phyloP scores from a whole-genome alignment of 768 basidiomycete genomes.

The Russula olivacea region DNA sequence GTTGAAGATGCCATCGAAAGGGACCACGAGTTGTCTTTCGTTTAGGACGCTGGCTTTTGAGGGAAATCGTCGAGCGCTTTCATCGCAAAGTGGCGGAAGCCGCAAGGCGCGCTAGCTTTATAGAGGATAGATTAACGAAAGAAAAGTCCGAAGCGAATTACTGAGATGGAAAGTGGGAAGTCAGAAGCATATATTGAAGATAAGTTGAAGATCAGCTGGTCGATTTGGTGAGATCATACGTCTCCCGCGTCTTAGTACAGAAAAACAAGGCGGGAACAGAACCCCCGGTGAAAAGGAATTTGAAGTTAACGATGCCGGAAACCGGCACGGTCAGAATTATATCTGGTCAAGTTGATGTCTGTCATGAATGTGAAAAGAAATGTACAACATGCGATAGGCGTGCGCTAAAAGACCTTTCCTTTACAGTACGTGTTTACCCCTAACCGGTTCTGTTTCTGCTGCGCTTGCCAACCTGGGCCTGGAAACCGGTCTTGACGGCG shows the following conservation, averaged over 20 bases:
- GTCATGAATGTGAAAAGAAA: slow-evolving; percentile 19
- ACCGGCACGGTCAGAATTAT: slow-evolving; percentile 11
- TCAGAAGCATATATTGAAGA: slow-evolving; percentile 17
- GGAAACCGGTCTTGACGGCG: slow-evolving; percentile 97
- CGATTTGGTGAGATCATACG: slow-evolving; percentile 23
- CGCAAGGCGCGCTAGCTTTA: slow-evolving; percentile 24
- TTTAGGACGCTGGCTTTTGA: slow-evolving; percentile 21
- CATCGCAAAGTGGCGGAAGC: slow-evolving; percentile 12
- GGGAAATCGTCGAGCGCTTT: slow-evolving; percentile 16
- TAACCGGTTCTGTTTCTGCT: slow-evolving; percentile 75
- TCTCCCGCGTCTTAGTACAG: slow-evolving; percentile 17
- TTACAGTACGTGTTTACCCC: slow-evolving; percentile 12
- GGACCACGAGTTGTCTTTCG: slow-evolving; percentile 2
- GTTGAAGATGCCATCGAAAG: slow-evolving; percentile 21
- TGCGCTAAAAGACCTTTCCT: slow-evolving; percentile 18
- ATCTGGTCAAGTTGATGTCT: slow-evolving; percentile 21
- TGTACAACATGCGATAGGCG: slow-evolving; percentile 24
- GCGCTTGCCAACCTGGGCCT: slow-evolving; percentile 88
- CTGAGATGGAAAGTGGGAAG: slow-evolving; percentile 23
- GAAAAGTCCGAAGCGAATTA: slow-evolving; percentile 21
- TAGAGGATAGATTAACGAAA: slow-evolving; percentile 17
- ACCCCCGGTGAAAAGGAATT: slow-evolving; percentile 9
- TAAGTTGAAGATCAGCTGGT: slow-evolving; percentile 24
- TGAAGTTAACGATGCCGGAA: slow-evolving; percentile 16
- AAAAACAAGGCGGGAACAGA: slow-evolving; percentile 12